phyloP scores from a whole-genome alignment of 768 basidiomycete species.

The Ramaria sp. region DNA sequence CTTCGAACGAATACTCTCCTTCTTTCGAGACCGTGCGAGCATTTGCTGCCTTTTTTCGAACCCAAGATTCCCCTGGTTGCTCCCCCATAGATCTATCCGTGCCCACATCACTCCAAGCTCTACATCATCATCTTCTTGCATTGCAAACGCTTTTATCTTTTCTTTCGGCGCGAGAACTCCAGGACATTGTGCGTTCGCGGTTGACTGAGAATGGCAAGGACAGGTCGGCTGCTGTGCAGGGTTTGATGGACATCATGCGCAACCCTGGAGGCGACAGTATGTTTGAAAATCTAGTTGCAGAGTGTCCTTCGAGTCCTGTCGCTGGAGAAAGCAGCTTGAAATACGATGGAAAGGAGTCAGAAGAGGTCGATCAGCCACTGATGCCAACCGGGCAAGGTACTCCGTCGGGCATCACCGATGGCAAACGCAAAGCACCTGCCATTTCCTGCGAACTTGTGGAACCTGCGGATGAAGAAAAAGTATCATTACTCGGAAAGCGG shows the following conservation, averaged over 20 bases:
- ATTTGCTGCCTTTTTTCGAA: conserved; percentile 7
- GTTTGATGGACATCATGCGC: conserved; percentile 8
- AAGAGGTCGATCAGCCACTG: not conserved
- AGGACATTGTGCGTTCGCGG: conserved; percentile 1
- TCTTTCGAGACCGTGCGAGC: conserved; percentile 2
- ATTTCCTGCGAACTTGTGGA: not conserved
- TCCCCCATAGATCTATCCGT: not conserved
- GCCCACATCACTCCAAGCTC: not conserved
- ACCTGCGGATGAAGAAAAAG: not conserved
- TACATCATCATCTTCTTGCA: conserved; percentile 2
- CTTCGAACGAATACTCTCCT: not conserved
- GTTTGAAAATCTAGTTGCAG: not conserved
- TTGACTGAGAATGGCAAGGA: conserved; percentile 2
- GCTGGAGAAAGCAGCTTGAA: not conserved
- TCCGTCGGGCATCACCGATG: no score
- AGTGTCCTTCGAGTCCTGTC: not conserved
- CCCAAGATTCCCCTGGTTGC: conserved; percentile 1
- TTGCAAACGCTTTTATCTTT: conserved; percentile 7
- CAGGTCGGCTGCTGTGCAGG: conserved; percentile 1
- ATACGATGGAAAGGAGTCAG: not conserved
- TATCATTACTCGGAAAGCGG: not conserved
- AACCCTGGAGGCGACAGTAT: not conserved
- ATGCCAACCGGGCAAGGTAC: not conserved
- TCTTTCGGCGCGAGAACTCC: conserved; percentile 1
- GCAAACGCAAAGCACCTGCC: not conserved